Base-by-base conservation (phyloP, 2,329 filamentous ascomycete species). In the Paraphoma sp. region DNA sequence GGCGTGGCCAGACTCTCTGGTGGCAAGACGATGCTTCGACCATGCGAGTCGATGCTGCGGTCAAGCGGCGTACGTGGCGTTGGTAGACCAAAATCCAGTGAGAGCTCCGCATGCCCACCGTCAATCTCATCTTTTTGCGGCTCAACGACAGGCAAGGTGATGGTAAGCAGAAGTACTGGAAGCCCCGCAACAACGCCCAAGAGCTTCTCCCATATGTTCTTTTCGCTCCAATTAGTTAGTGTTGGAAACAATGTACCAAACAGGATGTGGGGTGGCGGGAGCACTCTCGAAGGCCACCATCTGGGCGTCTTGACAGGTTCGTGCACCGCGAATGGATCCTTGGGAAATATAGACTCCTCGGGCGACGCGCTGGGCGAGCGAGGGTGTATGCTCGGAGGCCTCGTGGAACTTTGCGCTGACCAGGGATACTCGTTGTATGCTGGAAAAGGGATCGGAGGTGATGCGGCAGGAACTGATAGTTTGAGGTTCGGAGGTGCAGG, bases 131-230 rank as follows among this genome's bases (percentile, higher is more conserved):
- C 74, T 36, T 77, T 82, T 17, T 86, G 83, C 1, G 86, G 85
- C 68, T 98, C 94, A 6, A 97, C 91, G 0, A 99, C 93, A 0
- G 96, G 95, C 4, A 99, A 77, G 0, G 95, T 99, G 45, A 95
- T 87, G 0, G 94, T 94, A 4, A 99, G 82, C 2, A 98, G 79
- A 60, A 99, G 91, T 38, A 99, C 92, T 66, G 90, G 96, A 1
- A 93, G 91, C n/a, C 92, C 89, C 7, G 93, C 93, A 38, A 96
- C 83, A 10, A 95, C 68, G 42, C 92, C 94, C 46, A 97, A 80
- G 44, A 93, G 79, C 70, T 91, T 93, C 67, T 94, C 93, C 87
- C 89, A 92, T n/a, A 89, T 76, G n/a, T 82, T 87, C 77, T 97
- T 98, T 29, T 90, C 86, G 43, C 78, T 81, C 92, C 94, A 99